Evolutionary conservation across 805 yeast genomes (phyloP).

Genomic region (Vanderwaltozyma verrucispora): DNA sequence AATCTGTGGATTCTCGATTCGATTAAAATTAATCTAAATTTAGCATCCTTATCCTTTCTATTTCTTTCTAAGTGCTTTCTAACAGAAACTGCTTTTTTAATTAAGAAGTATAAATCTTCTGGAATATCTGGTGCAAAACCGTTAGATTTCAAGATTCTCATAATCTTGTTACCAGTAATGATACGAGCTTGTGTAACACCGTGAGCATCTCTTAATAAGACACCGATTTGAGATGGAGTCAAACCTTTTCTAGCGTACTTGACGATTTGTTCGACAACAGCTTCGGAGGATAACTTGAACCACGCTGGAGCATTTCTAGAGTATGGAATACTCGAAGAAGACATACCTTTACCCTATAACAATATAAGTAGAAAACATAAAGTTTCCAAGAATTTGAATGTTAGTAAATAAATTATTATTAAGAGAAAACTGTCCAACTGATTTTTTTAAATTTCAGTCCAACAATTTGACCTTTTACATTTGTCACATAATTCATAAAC

Average conservation of each 20-base stretch:
- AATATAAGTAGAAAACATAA: not conserved
- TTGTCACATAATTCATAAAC: not conserved
- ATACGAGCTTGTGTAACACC: conserved; percentile 98
- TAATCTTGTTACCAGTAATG: conserved; percentile 98
- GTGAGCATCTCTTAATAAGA: conserved; percentile 98
- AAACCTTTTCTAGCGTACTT: conserved; percentile 99
- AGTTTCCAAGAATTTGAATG: not conserved
- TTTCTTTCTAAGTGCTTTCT: conserved; percentile 99
- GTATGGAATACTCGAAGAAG: conserved; percentile 98
- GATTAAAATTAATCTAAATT: conserved; percentile 99
- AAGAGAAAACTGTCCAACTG: too few relatives aligned
- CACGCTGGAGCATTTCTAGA: conserved; percentile 98
- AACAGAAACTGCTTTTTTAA: conserved; percentile 99
- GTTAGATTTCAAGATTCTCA: conserved; percentile 97
- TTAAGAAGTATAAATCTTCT: conserved; percentile 98
- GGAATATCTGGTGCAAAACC: conserved; percentile 99
- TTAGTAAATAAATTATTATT: too few relatives aligned
- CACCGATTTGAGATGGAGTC: conserved; percentile 99
- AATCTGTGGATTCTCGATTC: conserved; percentile 99
- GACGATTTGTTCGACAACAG: conserved; percentile 95
- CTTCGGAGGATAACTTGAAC: conserved; percentile 95
- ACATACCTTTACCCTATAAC: conserved; percentile 93
- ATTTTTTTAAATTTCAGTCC: too few relatives aligned
- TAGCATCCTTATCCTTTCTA: conserved; percentile 99
- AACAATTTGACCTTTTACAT: too few relatives aligned